Base-by-base conservation (phyloP, 2,329 filamentous ascomycete species). In the Aspergillus sp. region DNA sequence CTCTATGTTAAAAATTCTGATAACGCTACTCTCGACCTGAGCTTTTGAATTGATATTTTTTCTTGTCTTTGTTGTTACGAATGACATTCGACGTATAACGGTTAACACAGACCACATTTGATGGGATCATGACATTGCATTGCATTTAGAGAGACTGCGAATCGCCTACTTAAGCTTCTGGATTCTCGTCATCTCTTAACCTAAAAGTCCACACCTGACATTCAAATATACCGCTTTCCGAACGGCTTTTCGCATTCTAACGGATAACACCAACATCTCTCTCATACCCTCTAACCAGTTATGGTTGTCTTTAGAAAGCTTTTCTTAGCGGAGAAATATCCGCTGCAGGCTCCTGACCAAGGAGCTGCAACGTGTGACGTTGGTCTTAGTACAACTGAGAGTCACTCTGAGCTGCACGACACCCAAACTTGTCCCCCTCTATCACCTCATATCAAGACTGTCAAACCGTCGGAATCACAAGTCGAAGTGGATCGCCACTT, bases 271-370 rank as follows among this genome's bases (percentile, higher is more conserved):
- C 41, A 33, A 22, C 4, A 22, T 22, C 45, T 33, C 30, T 30
- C 33, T 22, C 38, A n/a, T 20, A 23, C 42, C 7, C 23, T 45
- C 25, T 17, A 5, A 35, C 53, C 41, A 48, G 59, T 42, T 7
- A 69, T 69, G 66, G 65, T 63, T 38, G 60, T 51, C 25, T 50
- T 69, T 30, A 66, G 57, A 52, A 65, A 60, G 41, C 49, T 69
- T n/a, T 69, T 69, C 38, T 53, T 56, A 22, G 43, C 54, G 43
- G 64, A 66, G 12, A 63, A 57, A 47, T 25, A 46, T 30, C 35
- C 52, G 4, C 53, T 55, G 7, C 52, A 49, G 6, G 45, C 42
- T 23, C 42, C 52, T 15, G 54, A 44, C 17, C 50, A 53, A 2
- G 46, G 43, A 23, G 44, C 30, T 20, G 41, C 7, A 38, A 38